Evolutionary conservation across 495 filamentous ascomycete genomes (phyloP).

Genomic region (Niebla homalea): DNA sequence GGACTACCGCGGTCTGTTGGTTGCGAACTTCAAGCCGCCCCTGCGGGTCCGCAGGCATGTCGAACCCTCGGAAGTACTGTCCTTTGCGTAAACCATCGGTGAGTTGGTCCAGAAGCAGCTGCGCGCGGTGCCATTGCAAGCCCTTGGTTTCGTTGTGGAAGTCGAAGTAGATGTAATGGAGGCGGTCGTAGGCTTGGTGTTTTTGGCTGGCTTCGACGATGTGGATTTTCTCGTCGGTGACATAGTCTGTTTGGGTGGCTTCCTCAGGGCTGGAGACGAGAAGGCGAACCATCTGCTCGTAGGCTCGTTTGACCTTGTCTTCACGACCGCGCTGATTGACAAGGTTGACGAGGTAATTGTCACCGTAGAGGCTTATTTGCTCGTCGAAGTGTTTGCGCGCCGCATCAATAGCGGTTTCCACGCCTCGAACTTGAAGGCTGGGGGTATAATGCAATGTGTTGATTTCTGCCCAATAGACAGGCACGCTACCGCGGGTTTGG

Average conservation of each 20-base stretch:
- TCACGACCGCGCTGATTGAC: conserved; percentile 93
- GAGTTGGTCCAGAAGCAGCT: conserved; percentile 71
- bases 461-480: conserved; percentile 88
- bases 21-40: conserved; percentile 66
- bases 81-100: conserved; percentile 56
- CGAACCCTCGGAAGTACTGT: conserved; percentile 84
- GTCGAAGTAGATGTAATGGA: conserved; percentile 97
- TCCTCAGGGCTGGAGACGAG: conserved; percentile 59
- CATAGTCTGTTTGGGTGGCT: conserved; percentile 37
- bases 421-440: conserved; percentile 69
- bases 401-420: conserved; percentile 67
- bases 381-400: conserved; percentile 80
- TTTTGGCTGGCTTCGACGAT: conserved; percentile 50
- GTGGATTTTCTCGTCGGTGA: conserved; percentile 67
- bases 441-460: conserved; percentile 84
- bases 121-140: conserved; percentile 81
- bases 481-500: conserved; percentile 89
- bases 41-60: conserved; percentile 57
- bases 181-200: conserved; percentile 54
- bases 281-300: conserved; percentile 70
- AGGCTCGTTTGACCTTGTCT: conserved; percentile 72
- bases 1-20: conserved; percentile 71
- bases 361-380: conserved; percentile 83
- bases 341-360: conserved; percentile 92
- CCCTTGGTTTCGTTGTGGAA: conserved; percentile 96